Evolutionary conservation across 1,139 yeast genomes (phyloP), one percentile per base, ranked within the genome.

Genomic region (Sugiyamaella castrensis): DNA sequence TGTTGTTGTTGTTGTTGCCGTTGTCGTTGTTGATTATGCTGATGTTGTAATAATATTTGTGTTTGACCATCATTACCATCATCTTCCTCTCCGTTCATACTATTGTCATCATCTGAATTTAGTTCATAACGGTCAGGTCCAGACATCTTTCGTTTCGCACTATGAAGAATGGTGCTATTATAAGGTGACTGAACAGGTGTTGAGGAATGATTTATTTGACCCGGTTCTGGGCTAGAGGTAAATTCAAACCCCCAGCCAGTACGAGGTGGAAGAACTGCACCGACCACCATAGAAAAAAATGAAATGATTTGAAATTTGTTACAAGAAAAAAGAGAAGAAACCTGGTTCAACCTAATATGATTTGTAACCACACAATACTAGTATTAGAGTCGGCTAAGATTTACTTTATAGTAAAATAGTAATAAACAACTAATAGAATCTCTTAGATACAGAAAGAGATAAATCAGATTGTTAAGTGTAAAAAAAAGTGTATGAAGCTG

Each of bases 221-320:
- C 19, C 1, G 36, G 12, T 9, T 37, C 42, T 8, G 40, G 26
- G 33, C 47, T 24, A 19, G 51, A 41, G 53, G 53, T 38, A 42
- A 53, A 52, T 47, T 59, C 53, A 37, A 60, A 60, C 35, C 61
- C 62, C 63, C 63, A 60, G 41, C 63, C 61, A 1, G 63, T 57
- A 27, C 57, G 41, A 2, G 61, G 60, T 16, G 63, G 63, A 45
- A 60, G 38, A 12, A 60, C 63, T 24, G 63, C 63, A 15, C 60
- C 53, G n/a, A 55, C 53, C 7, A 59, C 62, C 61, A 58, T 58
- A 26, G 44, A 13, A 16, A 16, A 24, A 12, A 8, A 4, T 19
- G 24, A 19, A 5, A 19, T 19, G 24, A 5, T 19, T 19, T 19
- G 24, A 19, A 19, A 19, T 5, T 19, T 19, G 24, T 19, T 5